Conservation (phyloP, 352 stramenopile genomes). For the Phytophthora palmivora region DNA sequence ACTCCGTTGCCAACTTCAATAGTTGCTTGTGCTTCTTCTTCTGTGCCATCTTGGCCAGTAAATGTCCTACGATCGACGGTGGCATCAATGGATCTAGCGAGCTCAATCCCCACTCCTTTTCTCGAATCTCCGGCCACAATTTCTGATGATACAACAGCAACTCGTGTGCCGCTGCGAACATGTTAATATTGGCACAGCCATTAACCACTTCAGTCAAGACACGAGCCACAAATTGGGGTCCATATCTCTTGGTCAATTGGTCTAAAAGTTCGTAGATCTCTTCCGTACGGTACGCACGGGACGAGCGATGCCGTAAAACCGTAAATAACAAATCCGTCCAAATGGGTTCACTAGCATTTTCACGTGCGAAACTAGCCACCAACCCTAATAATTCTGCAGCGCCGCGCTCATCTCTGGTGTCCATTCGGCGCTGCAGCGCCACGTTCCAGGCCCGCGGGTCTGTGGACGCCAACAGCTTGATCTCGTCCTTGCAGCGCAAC, state of each 20-base stretch:
- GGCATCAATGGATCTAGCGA: conserved; percentile 42
- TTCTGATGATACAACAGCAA: conserved; percentile 60
- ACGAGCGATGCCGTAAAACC: conserved; percentile 57
- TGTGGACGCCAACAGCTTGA: conserved; percentile 51
- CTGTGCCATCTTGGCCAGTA: conserved; percentile 56
- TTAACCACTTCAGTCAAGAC: conserved; percentile 65
- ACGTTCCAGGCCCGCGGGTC: conserved; percentile 67
- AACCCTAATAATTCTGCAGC: conserved; percentile 60
- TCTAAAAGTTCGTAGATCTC: conserved; percentile 49
- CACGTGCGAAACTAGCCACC: conserved; percentile 45
- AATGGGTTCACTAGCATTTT: conserved; percentile 64
- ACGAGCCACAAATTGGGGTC: conserved; percentile 49
- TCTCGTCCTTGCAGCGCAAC: conserved; percentile 50
- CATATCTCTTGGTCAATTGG: conserved; percentile 42
- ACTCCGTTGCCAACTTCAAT: conserved; percentile 42
- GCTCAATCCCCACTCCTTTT: conserved; percentile 5
- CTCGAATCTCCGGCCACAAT: conserved; percentile 25
- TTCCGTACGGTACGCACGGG: conserved; percentile 29
- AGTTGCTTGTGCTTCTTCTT: conserved; percentile 42
- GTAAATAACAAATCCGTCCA: conserved; percentile 84
- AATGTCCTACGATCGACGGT: conserved; percentile 53
- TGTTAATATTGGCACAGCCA: conserved; percentile 70
- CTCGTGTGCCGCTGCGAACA: conserved; percentile 55
- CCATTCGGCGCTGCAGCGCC: conserved; percentile 62
- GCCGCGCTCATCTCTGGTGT: conserved; percentile 48